phyloP scores from a whole-genome alignment of 139 green algal genomes.

The Chlamydomonas asymmetrica region DNA sequence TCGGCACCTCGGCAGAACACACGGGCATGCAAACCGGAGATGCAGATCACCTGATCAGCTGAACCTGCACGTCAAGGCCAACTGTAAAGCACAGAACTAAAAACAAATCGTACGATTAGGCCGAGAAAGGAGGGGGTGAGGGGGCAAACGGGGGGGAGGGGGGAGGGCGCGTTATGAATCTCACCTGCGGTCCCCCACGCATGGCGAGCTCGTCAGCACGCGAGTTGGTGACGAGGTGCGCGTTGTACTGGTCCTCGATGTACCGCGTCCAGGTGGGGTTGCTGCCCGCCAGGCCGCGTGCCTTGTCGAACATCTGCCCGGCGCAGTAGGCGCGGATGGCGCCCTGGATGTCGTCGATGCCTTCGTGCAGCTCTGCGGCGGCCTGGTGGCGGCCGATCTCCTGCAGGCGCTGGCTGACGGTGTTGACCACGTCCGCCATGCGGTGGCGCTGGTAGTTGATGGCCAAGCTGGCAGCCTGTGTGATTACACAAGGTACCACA shows the following conservation, averaged over 20 bases:
- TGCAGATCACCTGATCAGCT: no score
- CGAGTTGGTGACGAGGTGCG: conserved; percentile 53
- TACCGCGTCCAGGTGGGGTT: conserved; percentile 59
- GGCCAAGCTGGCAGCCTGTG: conserved; percentile 67
- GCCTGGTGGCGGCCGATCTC: conserved; percentile 55
- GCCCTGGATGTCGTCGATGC: conserved; percentile 59
- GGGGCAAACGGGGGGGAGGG: no score
- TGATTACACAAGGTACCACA: conserved; percentile 49
- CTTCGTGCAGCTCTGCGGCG: conserved; percentile 67
- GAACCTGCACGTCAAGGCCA: no score
- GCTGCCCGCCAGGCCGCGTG: conserved; percentile 46
- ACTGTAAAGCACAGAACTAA: no score
- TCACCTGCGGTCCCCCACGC: conserved; percentile 31
- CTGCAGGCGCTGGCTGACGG: conserved; percentile 57
- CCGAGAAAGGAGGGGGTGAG: no score
- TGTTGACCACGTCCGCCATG: conserved; percentile 61
- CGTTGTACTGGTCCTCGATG: conserved; percentile 69
- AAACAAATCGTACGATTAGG: no score
- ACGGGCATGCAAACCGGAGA: no score
- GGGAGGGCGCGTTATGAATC: no score
- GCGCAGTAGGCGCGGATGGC: conserved; percentile 53
- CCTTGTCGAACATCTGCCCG: conserved; percentile 64
- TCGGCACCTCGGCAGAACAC: no score
- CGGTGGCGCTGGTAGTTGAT: conserved; percentile 66
- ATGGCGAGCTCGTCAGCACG: conserved; percentile 55